phyloP scores from a whole-genome alignment of 768 basidiomycete genomes.

The Collybia mongolica region DNA sequence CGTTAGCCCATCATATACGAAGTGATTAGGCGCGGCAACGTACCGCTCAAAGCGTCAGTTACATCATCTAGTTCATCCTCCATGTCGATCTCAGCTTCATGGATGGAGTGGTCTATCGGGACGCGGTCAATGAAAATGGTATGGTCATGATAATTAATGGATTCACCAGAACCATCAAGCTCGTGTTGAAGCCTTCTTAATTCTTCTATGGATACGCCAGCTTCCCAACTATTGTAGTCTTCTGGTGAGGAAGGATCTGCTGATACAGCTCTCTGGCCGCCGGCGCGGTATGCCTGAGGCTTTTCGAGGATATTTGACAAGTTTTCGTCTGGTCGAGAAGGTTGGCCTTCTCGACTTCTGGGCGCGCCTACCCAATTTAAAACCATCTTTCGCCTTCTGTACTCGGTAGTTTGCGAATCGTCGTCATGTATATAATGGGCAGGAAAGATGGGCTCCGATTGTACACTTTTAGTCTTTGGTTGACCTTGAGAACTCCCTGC shows the following conservation, averaged over 20 bases:
- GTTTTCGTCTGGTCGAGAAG: not conserved
- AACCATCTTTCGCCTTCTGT: conserved; percentile 12
- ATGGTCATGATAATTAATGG: not conserved
- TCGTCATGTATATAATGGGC: not conserved
- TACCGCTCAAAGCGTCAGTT: conserved; percentile 8
- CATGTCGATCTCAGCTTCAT: conserved; percentile 8
- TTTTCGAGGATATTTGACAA: not conserved
- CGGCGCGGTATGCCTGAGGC: too few species aligned
- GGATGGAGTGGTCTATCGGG: conserved; percentile 7
- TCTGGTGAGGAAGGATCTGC: not conserved
- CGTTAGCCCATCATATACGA: not conserved
- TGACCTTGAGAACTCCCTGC: not conserved
- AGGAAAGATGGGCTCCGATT: not conserved
- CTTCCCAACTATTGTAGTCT: conserved; percentile 27
- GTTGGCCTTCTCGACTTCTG: not conserved
- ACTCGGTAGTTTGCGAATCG: conserved; percentile 7
- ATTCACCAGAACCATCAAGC: conserved; percentile 10
- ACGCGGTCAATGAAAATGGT: not conserved
- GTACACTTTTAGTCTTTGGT: too few species aligned
- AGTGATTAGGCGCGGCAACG: not conserved
- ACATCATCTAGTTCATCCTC: not conserved
- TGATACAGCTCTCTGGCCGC: too few species aligned
- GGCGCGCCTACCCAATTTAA: conserved; percentile 11
- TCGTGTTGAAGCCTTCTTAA: conserved; percentile 16
- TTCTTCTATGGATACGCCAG: conserved; percentile 19